These are phyloP conservation scores for Nothophaeocryptopus gaeumannii DNA, from an alignment of 2,329 filamentous ascomycete genomes.

Conservation along the genomic window DNA sequence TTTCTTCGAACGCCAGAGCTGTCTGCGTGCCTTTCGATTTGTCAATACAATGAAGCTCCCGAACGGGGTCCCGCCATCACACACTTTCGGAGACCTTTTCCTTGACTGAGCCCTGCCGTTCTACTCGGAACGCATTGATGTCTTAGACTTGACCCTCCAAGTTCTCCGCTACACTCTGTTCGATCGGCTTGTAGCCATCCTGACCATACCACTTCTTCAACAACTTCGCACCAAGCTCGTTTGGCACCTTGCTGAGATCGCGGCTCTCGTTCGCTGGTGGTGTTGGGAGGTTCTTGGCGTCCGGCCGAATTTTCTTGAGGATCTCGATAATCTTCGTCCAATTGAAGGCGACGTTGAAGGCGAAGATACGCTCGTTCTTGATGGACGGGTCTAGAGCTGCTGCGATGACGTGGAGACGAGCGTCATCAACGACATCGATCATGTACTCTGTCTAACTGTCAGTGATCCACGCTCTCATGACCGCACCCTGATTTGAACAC, in stretches of 20 bases:
- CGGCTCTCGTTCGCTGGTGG: constrained; percentile 19
- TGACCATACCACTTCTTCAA: constrained; percentile 33
- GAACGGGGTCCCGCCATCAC: too few species aligned
- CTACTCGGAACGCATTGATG: too few species aligned
- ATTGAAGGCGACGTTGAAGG: constrained; percentile 48
- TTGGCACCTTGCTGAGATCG: constrained; percentile 30
- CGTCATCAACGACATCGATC: constrained; percentile 50
- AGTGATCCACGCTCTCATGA: constrained; percentile 18
- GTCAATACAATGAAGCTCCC: too few species aligned
- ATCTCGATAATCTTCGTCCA: constrained; percentile 46
- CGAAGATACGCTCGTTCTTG: constrained; percentile 53
- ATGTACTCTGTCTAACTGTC: constrained; percentile 30
- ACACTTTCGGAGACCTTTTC: too few species aligned
- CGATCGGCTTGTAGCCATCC: constrained; percentile 25
- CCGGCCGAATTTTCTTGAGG: constrained; percentile 41
- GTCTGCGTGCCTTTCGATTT: too few species aligned
- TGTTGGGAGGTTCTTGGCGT: constrained; percentile 27
- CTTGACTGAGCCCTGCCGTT: too few species aligned
- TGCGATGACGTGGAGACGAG: constrained; percentile 53
- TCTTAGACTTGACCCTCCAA: constrained; percentile 15
- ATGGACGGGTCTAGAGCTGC: constrained; percentile 46
- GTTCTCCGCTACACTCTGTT: constrained; percentile 29
- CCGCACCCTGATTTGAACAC: constrained; percentile 3
- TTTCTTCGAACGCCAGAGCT: too few species aligned
- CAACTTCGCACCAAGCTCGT: constrained; percentile 27